Base-by-base conservation (phyloP, 441 rosid genomes). In the Corymbia calophylla region DNA sequence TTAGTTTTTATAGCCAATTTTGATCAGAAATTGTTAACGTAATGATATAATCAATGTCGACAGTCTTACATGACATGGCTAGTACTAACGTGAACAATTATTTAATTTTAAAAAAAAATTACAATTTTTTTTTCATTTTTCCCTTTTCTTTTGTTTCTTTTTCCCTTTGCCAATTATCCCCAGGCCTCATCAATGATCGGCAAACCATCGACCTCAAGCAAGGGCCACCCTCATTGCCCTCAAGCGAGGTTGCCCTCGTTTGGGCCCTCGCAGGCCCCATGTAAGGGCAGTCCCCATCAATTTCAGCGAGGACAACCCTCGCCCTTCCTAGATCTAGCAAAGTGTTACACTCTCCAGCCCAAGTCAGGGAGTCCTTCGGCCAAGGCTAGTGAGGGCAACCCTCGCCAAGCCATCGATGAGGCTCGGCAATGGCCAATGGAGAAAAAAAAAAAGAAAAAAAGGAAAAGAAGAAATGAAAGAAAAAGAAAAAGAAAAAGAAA, bases 121-220 rank as follows among this genome's bases (percentile, higher is more conserved):
- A 55, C 9, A 55, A 1, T 56, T 58, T 9, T 58, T 56, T 56
- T 23, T 9, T 8, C 62, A 35, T 35, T 39, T 39, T 39, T 39
- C 5, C 44, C 44, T 39, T 39, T 39, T 39, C 44, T 39, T 39
- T 39, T 39, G 44, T 39, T 39, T 39, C 6, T 56, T 58, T 58
- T 58, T 58, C 64, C n/a, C 7, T 1, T 0, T 58, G 14, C 5
- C 7, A 0, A 2, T 29, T 29, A 58, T 58, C 3, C 3, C 7
- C 25, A 0, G 14, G 64, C 64, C 64, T 58, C n/a, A 58, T 58
- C 11, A 14, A 25, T 58, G 14, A 58, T 29, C 25, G 11, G 64
- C 11, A 14, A 14, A 58, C 25, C 2, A 9, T 58, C 1, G 3
- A 6, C 64, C 64, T 58, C 25, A 58, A 29, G 64, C 25, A 58